phyloP scores from a whole-genome alignment of 306 rosid species.

The Albizia julibrissin region DNA sequence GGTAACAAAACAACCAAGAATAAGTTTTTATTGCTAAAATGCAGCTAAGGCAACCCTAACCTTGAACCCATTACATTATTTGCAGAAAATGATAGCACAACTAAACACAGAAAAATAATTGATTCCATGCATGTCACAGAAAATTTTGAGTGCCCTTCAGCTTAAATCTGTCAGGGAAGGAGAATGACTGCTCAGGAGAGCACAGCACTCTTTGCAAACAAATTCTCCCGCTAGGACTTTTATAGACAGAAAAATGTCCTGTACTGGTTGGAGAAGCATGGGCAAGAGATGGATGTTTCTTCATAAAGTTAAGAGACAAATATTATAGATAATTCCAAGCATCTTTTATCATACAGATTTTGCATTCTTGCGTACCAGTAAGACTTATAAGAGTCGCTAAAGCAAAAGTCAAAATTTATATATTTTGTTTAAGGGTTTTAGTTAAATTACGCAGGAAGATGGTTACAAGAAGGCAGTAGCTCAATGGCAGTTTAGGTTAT shows the following conservation, averaged over 20 bases:
- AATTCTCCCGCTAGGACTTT: background rate
- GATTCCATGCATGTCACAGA: background rate
- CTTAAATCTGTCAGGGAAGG: background rate
- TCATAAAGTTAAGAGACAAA: constrained; percentile 3
- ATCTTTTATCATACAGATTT: constrained; percentile 2
- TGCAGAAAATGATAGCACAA: constrained; percentile 13
- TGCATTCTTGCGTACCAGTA: constrained; percentile 25
- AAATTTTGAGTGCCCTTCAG: constrained; percentile 9
- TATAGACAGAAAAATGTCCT: constrained; percentile 7
- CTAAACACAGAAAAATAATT: constrained; percentile 5
- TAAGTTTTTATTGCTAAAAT: constrained; percentile 25
- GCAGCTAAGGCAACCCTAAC: constrained; percentile 16
- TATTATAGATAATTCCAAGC: constrained; percentile 18
- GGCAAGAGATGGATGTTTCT: constrained; percentile 5
- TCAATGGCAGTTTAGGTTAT: constrained; percentile 18
- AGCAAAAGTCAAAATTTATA: constrained; percentile 17
- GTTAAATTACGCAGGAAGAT: constrained; percentile 27
- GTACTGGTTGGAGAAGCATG: constrained; percentile 9
- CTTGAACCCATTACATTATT: background rate
- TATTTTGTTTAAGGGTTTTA: background rate
- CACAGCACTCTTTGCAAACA: constrained; percentile 11
- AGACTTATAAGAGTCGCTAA: constrained; percentile 13
- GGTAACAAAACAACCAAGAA: constrained; percentile 19
- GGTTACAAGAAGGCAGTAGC: constrained; percentile 23
- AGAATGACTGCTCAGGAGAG: background rate